A percentile compares a stretch with the other conserved stretches of the same genome.
These are phyloP conservation scores for Fusarium napiforme DNA, from an alignment of 2,329 filamentous ascomycete species.

Conservation along the genomic window DNA sequence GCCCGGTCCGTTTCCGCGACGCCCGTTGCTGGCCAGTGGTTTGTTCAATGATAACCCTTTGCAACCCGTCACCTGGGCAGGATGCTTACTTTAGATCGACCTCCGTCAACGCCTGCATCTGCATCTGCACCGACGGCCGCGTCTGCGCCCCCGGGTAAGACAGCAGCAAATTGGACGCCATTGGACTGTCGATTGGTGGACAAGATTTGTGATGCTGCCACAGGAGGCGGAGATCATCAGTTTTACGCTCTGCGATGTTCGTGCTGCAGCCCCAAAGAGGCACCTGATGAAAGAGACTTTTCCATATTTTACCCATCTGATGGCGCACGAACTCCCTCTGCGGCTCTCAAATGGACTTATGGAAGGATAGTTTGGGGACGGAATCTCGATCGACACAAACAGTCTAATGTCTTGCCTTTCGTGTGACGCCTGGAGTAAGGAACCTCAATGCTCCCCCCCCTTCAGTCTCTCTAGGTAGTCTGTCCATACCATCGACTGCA, in stretches of 20 bases:
- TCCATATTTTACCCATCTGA: neutral
- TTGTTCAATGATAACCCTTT: constrained; percentile 10
- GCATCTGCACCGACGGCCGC: neutral
- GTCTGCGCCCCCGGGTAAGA: constrained; percentile 23
- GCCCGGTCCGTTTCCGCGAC: constrained; percentile 42
- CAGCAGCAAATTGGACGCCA: constrained; percentile 22
- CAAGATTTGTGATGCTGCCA: constrained; percentile 28
- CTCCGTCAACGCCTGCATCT: constrained; percentile 7
- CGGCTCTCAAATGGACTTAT: neutral
- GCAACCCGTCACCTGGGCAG: constrained; percentile 9
- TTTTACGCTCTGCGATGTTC: constrained; percentile 30
- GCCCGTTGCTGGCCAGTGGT: constrained; percentile 35
- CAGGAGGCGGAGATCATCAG: constrained; percentile 39
- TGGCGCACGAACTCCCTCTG: neutral
- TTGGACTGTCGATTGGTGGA: constrained; percentile 28
- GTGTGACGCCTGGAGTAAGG: constrained; percentile 20
- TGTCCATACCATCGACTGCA: neutral
- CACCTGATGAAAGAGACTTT: constrained; percentile 32
- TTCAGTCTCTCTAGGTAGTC: neutral
- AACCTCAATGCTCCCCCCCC: constrained; percentile 11
- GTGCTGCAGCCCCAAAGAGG: constrained; percentile 26
- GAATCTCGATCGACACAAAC: constrained; percentile 29
- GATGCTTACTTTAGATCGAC: constrained; percentile 16
- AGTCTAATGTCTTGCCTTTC: constrained; percentile 10
- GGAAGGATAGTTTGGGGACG: constrained; percentile 10